phyloP scores from a whole-genome alignment of 768 basidiomycete genomes.

The Mycena filopes region DNA sequence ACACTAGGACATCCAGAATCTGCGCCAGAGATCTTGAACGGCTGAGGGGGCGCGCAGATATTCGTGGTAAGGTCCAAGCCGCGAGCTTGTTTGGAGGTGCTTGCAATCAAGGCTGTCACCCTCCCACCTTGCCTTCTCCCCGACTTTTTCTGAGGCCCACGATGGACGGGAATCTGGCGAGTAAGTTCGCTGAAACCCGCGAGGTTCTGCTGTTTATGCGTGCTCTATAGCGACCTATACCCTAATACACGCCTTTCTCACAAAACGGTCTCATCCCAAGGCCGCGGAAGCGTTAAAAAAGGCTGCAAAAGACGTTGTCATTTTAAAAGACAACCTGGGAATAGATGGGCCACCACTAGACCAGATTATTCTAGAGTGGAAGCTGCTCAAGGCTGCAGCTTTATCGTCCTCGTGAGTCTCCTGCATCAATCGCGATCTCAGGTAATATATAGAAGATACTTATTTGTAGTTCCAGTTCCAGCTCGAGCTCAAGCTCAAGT shows the following conservation, averaged over 20 bases:
- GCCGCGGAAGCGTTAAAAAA: constrained; percentile 81
- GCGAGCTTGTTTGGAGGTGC: background rate
- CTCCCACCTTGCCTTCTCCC: background rate
- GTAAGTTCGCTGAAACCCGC: constrained; percentile 46
- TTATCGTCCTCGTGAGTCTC: constrained; percentile 29
- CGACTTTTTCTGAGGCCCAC: background rate
- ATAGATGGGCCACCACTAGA: constrained; percentile 66
- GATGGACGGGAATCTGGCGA: constrained; percentile 65
- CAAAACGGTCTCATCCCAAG: constrained; percentile 70
- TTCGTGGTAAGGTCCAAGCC: too few species aligned
- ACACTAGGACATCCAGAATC: background rate
- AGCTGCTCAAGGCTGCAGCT: constrained; percentile 43
- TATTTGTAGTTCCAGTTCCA: constrained; percentile 23
- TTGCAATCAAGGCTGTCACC: background rate
- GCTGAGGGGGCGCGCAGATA: too few species aligned
- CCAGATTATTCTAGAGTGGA: constrained; percentile 76
- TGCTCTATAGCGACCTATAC: constrained; percentile 72
- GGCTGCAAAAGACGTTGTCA: constrained; percentile 70
- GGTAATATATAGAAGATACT: background rate
- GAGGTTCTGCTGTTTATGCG: constrained; percentile 15
- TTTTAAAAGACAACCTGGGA: constrained; percentile 65
- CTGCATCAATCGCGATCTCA: background rate
- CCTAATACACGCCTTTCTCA: constrained; percentile 79
- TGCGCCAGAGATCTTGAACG: background rate
- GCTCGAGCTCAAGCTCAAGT: constrained; percentile 40